phyloP scores from a whole-genome alignment of 768 basidiomycete genomes.

The Nevesoporus exiguus region DNA sequence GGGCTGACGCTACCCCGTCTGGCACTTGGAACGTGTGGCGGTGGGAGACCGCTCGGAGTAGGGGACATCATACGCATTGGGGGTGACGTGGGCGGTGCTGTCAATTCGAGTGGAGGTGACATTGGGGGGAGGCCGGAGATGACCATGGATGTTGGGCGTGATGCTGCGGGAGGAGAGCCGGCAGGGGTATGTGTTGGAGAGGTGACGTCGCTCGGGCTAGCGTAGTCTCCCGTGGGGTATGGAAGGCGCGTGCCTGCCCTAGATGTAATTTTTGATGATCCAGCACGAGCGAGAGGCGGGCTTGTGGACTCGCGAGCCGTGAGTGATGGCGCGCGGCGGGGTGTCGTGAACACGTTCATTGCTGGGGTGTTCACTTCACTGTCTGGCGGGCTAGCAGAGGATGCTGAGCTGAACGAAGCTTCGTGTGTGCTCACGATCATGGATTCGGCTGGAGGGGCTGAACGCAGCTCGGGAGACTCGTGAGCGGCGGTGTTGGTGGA shows the following conservation, averaged over 20 bases:
- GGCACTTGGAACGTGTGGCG: constrained; percentile 37
- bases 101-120: constrained; percentile 23
- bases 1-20: constrained; percentile 60
- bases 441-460: constrained; percentile 46
- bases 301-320: constrained; percentile 64
- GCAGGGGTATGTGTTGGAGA: constrained; percentile 37
- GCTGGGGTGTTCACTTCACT: constrained; percentile 14
- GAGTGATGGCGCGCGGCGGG: constrained; percentile 30
- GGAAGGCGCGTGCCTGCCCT: constrained; percentile 52
- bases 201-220: constrained; percentile 54
- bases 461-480: constrained; percentile 43
- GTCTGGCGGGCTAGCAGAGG: constrained; percentile 14
- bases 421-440: constrained; percentile 36
- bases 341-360: constrained; percentile 22
- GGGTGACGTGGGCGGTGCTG: constrained; percentile 19
- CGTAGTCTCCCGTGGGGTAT: constrained; percentile 82
- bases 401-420: constrained; percentile 20
- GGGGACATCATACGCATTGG: constrained; percentile 24
- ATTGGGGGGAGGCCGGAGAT: constrained; percentile 44
- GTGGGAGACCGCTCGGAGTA: constrained; percentile 35
- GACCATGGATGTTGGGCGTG: constrained; percentile 41
- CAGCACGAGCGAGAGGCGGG: constrained; percentile 53
- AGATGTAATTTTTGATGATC: constrained; percentile 30
- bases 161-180: constrained; percentile 42
- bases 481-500: constrained; percentile 47